Evolutionary conservation across 1,284 basidiomycete species (phyloP), one percentile per base, ranked within the genome.

Genomic region (Naganishia liquefaciens): DNA sequence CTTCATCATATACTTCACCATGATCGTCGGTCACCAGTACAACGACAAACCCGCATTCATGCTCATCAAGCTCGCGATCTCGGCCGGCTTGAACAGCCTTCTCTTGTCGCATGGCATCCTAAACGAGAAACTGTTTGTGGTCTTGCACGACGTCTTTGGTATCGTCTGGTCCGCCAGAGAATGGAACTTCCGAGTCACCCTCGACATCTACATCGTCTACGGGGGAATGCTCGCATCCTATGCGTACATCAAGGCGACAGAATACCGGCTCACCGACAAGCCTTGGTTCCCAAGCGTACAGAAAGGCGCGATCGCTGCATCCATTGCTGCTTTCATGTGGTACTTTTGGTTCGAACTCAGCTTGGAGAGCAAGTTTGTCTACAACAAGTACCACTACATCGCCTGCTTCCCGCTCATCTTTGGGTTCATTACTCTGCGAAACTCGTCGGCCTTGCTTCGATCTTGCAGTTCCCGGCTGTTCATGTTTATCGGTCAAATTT

Each of bases 151-250:
- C 23, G 73, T 90, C 39, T 91, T 86, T 79, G 83, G 81, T 57
- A 91, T 93, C 66, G 82, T 83, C 51, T 94, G 91, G 91, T 89
- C 87, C 3, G 87, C 90, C 5, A 82, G 80, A 28, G 91, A 94
- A 79, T 93, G 90, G 90, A 81, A 82, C 2, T 94, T 94, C 83
- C 86, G 91, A 47, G 87, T 92, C 70, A 88, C 84, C 23, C 85
- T 94, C 67, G 92, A 94, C 79, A 82, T 91, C 52, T 93, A 87
- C 82, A 89, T 93, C 71, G 89, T 91, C 37, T 93, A 91, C 79
- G 82, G 83, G 44, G 91, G 92, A 49, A 92, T 93, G 89, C 78
- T 92, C 69, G 80, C 85, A 27, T 87, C 91, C 0, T 80, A 92
- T 64, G 84, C 82, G 1, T 85, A 83, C 75, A 86, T 90, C 81